phyloP scores from a whole-genome alignment of 306 rosid genomes.

The Acacia crassicarpa region DNA sequence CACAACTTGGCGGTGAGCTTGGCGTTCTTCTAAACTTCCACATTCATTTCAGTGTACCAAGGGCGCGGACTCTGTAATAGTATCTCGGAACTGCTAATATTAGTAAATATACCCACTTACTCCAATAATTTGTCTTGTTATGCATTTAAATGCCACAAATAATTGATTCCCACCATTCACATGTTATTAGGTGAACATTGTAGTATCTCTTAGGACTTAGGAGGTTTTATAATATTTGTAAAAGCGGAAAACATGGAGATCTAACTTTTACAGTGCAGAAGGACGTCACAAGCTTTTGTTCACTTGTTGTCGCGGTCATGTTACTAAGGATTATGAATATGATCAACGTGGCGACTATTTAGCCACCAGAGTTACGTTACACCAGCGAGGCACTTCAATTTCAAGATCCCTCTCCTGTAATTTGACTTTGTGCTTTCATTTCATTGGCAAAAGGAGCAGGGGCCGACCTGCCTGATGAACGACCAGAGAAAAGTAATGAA shows the following conservation, averaged over 20 bases:
- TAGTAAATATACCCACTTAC: background rate
- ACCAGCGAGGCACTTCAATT: background rate
- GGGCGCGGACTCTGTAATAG: conserved; percentile 1
- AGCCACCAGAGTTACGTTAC: background rate
- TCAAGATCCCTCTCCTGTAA: background rate
- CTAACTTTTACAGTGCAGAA: background rate
- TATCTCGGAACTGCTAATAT: background rate
- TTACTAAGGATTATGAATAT: background rate
- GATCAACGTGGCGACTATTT: conserved; percentile 5
- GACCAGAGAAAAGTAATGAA: background rate
- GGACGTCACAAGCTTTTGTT: background rate
- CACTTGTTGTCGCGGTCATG: conserved; percentile 3
- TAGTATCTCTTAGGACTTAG: background rate
- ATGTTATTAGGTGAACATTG: background rate
- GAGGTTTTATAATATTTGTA: background rate
- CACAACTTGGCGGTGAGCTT: conserved; percentile 30
- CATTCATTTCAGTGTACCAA: background rate
- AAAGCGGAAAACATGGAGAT: background rate
- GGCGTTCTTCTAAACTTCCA: conserved; percentile 22
- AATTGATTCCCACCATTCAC: background rate
- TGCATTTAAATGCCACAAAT: background rate
- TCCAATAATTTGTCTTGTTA: background rate
- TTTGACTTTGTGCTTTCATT: background rate
- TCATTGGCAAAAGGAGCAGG: background rate
- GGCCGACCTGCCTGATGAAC: background rate